These are phyloP conservation scores for Samsoniella hepiali DNA, from an alignment of 2,329 filamentous ascomycete species.

Conservation along the genomic window DNA sequence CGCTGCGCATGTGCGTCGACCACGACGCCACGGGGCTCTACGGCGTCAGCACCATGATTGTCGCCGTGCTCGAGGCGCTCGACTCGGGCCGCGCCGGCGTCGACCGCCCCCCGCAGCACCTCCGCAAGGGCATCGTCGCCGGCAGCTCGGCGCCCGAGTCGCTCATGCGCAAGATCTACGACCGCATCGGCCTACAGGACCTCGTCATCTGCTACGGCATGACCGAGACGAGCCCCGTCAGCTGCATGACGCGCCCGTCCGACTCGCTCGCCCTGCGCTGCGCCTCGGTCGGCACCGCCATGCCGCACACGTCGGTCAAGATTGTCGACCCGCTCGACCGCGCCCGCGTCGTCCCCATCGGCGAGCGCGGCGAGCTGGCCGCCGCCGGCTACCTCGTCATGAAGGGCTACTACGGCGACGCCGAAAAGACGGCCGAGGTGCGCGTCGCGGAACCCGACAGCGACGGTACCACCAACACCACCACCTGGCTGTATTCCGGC, in stretches of 20 bases:
- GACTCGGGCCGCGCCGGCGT: conserved; percentile 38
- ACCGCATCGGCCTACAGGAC: conserved; percentile 70
- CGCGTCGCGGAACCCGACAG: conserved; percentile 47
- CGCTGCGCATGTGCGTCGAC: conserved; percentile 56
- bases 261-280: conserved; percentile 74
- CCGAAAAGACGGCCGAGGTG: conserved; percentile 64
- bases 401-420: conserved; percentile 85
- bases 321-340: conserved; percentile 69
- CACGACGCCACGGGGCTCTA: conserved; percentile 66
- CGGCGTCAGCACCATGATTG: conserved; percentile 92
- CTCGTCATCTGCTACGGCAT: conserved; percentile 95
- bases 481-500: conserved; percentile 92
- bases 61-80: conserved; percentile 78
- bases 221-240: conserved; percentile 82
- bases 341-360: conserved; percentile 56
- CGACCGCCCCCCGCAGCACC: conserved; percentile 29
- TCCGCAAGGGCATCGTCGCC: conserved; percentile 88
- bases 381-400: conserved; percentile 84
- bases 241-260: conserved; percentile 75
- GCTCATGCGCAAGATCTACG: conserved; percentile 74
- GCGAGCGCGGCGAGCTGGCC: conserved; percentile 74
- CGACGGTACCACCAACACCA: too few species aligned
- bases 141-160: conserved; percentile 80
- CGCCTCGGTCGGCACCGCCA: conserved; percentile 70
- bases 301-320: conserved; percentile 77